Percentiles rank a stretch among this genome's conserved stretches.
These are phyloP conservation scores for Sugiyamaella qingdaonensis DNA, from an alignment of 805 yeast species.

Conservation along the genomic window DNA sequence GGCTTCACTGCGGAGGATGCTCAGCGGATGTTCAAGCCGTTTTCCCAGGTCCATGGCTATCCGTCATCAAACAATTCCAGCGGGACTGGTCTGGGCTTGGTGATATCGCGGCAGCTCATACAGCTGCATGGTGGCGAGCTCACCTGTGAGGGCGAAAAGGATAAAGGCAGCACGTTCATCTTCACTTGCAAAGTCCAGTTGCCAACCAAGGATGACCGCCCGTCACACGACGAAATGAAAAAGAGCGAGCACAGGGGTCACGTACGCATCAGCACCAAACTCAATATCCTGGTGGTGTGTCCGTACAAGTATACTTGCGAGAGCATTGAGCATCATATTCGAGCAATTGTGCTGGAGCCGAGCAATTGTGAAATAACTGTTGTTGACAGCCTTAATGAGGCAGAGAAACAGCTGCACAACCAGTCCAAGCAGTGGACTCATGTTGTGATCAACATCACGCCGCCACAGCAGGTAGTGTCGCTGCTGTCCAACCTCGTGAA, in stretches of 20 bases:
- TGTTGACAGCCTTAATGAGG: conserved; percentile 8
- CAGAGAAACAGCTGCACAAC: not conserved
- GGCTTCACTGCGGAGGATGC: conserved; percentile 32
- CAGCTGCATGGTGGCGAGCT: conserved; percentile 33
- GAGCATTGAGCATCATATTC: conserved; percentile 30
- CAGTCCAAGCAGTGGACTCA: conserved; percentile 25
- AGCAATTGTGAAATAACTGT: conserved; percentile 17
- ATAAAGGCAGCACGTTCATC: conserved; percentile 29
- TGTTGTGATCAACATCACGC: conserved; percentile 27
- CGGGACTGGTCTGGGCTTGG: conserved; percentile 35
- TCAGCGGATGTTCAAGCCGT: conserved; percentile 33
- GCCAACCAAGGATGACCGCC: conserved; percentile 26
- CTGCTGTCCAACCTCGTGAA: conserved; percentile 15
- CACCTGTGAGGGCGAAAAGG: conserved; percentile 29
- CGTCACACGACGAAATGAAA: conserved; percentile 18
- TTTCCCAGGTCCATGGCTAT: conserved; percentile 27
- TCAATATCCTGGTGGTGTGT: conserved; percentile 26
- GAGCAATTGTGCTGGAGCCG: conserved; percentile 24
- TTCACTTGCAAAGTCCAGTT: conserved; percentile 28
- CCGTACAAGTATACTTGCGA: conserved; percentile 25
- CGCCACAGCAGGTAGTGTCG: conserved; percentile 18
- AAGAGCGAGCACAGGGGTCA: conserved; percentile 5
- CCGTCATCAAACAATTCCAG: conserved; percentile 21
- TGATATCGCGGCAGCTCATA: conserved; percentile 33
- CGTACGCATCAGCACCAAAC: not conserved